Evolutionary conservation across 306 rosid species (phyloP), one percentile per base, ranked within the genome.

Genomic region (Echinosophora koreensis): DNA sequence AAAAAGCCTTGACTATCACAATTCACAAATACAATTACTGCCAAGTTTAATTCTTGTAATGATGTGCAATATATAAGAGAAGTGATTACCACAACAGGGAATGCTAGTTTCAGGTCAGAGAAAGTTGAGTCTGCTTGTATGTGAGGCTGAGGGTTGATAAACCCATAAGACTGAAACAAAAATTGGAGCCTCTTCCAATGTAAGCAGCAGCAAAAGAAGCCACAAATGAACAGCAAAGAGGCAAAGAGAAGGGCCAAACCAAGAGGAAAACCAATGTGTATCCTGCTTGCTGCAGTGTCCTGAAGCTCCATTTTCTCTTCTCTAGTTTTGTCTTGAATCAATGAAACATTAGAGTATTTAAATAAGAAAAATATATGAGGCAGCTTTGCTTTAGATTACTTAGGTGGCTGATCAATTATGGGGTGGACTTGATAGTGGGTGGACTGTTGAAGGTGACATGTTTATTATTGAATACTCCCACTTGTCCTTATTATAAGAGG

Each of bases 151-250:
- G 68, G 6, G 71, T 1, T 42, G 34, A 38, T 42, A 65, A 27
- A 11, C 0, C 15, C 62, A 62, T 80, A 73, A 28, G 63, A 80
- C 10, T 8, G 67, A 55, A 87, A 39, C 56, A 89, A 49, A 30
- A 73, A 50, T 35, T 66, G 84, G 39, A 92, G 69, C 82, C 18
- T 86, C 0, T 81, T 85, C 91, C 93, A 92, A 71, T 88, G 86
- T 30, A 90, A 60, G 78, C 89, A 92, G 64, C 90, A 88, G 14
- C 86, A 87, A 57, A 90, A 86, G 82, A 92, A 77, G 75, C 74
- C 65, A 67, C 82, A 70, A 35, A 85, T 28, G 77, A 82, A 22
- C 46, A 88, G 5, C 2, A 92, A 37, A 80, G 84, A 35, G 11
- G 82, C 49, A 66, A 88, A 67, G 6, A 92, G 89, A 52, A 92